These are phyloP conservation scores for Salvia miltiorrhiza DNA, from an alignment of 257 asterid species.

Conservation along the genomic window DNA sequence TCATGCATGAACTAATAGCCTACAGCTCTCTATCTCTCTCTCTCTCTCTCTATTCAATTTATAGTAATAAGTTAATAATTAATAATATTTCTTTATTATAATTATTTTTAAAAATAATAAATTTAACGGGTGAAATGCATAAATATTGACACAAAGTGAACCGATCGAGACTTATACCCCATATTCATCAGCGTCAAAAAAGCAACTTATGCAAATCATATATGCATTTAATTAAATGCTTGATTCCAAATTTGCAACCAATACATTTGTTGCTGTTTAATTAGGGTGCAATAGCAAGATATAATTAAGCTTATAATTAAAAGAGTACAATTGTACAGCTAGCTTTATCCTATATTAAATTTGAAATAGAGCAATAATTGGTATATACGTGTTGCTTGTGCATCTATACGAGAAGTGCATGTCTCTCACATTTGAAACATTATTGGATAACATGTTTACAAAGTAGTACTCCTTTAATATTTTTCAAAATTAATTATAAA, in stretches of 20 bases:
- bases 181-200: too few relatives aligned
- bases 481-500: neutral
- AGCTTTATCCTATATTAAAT: neutral
- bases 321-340: conserved; percentile 17
- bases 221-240: neutral
- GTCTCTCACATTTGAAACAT: neutral
- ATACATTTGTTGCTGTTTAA: conserved; percentile 14
- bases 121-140: too few relatives aligned
- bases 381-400: neutral
- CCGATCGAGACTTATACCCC: too few relatives aligned
- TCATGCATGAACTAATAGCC: neutral
- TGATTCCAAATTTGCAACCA: neutral
- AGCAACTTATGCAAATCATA: too few relatives aligned
- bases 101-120: too few relatives aligned
- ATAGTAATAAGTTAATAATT: too few relatives aligned
- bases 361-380: neutral
- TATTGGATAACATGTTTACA: neutral
- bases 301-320: neutral
- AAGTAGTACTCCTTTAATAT: neutral
- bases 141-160: too few relatives aligned
- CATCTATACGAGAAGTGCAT: neutral
- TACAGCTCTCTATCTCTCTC: too few relatives aligned
- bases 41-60: too few relatives aligned
- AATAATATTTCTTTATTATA: too few relatives aligned
- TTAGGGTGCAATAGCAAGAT: conserved; percentile 13